Percentiles rank a stretch among this genome's conserved stretches.
These are phyloP conservation scores for Mesembryanthemum crystallinum DNA, from an alignment of 148 eudicot species.

Conservation along the genomic window DNA sequence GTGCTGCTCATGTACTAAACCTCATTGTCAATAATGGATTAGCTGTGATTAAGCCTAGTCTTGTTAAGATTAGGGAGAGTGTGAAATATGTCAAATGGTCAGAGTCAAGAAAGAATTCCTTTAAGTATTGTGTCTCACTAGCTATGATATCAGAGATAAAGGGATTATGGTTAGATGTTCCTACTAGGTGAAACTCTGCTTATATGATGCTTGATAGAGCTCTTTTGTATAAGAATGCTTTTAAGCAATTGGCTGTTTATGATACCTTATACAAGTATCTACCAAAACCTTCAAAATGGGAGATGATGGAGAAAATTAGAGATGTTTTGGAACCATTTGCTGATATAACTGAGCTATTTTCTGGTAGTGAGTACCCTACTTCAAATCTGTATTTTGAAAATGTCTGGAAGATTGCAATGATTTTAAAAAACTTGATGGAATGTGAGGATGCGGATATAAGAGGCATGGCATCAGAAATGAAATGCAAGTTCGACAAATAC, in stretches of 20 bases:
- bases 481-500: neutral
- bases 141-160: neutral
- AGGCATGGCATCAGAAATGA: neutral
- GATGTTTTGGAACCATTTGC: no score
- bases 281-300: neutral
- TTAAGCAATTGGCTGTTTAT: neutral
- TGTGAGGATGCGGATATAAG: neutral
- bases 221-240: neutral
- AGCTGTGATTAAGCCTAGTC: neutral
- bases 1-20: slow-evolving; percentile 8
- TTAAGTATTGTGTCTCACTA: slow-evolving; percentile 4
- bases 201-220: slow-evolving; percentile 23
- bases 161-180: slow-evolving; percentile 23
- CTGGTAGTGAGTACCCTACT: no score
- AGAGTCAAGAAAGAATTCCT: slow-evolving; percentile 2
- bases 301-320: no score
- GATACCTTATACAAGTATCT: no score
- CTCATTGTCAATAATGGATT: slow-evolving; percentile 21
- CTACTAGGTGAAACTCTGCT: slow-evolving; percentile 25
- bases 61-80: slow-evolving; percentile 23
- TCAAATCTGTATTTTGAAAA: no score
- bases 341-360: no score
- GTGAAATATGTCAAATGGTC: slow-evolving; percentile 22
- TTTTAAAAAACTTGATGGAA: neutral
- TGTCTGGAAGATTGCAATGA: neutral